Conservation (phyloP, 306 rosid species). For the Bauhinia variegata region DNA sequence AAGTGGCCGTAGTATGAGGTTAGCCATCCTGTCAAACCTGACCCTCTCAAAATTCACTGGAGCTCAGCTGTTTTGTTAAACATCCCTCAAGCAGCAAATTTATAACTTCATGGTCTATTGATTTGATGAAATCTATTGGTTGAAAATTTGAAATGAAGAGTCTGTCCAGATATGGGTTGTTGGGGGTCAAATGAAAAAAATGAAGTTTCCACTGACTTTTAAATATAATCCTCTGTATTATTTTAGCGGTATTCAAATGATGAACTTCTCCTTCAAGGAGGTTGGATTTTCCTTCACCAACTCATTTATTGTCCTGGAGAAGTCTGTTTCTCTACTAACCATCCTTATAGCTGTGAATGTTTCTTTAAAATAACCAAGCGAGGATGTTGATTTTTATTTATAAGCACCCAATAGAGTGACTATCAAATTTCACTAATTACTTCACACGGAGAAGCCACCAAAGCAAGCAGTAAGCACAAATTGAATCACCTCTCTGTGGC, state of each 20-base stretch:
- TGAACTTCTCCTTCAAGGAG: neutral
- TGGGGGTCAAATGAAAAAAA: neutral
- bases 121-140: neutral
- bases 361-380: constrained; percentile 1
- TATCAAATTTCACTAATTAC: no score
- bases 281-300: neutral
- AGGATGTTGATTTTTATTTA: neutral
- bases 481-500: no score
- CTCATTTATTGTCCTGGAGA: neutral
- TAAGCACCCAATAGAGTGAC: neutral
- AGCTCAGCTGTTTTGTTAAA: neutral
- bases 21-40: no score
- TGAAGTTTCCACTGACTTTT: neutral
- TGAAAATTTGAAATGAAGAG: neutral
- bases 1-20: no score
- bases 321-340: neutral
- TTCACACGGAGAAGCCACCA: no score
- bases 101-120: neutral
- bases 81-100: neutral
- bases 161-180: neutral
- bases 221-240: neutral
- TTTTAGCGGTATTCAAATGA: neutral
- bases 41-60: neutral
- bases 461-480: no score
- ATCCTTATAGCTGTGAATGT: neutral